These are phyloP conservation scores for Porodaedalea pini DNA, from an alignment of 1,284 basidiomycete genomes.

Conservation along the genomic window DNA sequence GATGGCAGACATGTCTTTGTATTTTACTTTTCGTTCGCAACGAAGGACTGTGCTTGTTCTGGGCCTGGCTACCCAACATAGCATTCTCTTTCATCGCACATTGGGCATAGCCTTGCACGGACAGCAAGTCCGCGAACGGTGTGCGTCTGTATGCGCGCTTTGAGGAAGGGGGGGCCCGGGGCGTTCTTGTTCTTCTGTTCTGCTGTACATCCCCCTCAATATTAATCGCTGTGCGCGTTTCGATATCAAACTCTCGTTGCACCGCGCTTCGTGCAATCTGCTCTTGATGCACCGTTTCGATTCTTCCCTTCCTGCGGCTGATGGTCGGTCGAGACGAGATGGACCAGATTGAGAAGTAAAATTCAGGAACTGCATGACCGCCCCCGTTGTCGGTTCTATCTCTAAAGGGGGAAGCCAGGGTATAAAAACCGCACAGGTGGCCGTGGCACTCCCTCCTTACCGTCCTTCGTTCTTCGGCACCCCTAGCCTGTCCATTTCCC, in stretches of 20 bases:
- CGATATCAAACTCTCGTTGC: background rate
- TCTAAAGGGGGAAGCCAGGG: background rate
- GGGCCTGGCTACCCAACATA: background rate
- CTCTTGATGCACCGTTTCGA: background rate
- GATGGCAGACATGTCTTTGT: background rate
- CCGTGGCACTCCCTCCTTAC: background rate
- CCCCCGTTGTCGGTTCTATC: background rate
- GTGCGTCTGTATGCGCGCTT: no score
- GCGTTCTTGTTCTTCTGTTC: no score
- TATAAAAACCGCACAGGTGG: constrained; percentile 1
- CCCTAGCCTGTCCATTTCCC: background rate
- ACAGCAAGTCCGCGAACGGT: no score
- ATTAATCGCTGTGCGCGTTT: background rate
- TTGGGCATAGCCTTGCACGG: background rate
- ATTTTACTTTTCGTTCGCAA: background rate
- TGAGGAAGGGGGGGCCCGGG: no score
- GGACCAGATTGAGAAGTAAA: background rate
- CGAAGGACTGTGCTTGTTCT: background rate
- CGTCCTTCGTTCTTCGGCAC: background rate
- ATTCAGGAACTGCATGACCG: background rate
- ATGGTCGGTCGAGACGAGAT: background rate
- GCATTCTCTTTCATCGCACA: constrained; percentile 1
- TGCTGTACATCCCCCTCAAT: no score
- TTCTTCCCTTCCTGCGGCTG: no score
- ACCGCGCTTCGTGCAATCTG: background rate